A percentile compares a stretch with the other conserved stretches of the same genome.
These are phyloP conservation scores for Emergomyces orientalis DNA, from an alignment of 2,329 filamentous ascomycete genomes.

Conservation along the genomic window DNA sequence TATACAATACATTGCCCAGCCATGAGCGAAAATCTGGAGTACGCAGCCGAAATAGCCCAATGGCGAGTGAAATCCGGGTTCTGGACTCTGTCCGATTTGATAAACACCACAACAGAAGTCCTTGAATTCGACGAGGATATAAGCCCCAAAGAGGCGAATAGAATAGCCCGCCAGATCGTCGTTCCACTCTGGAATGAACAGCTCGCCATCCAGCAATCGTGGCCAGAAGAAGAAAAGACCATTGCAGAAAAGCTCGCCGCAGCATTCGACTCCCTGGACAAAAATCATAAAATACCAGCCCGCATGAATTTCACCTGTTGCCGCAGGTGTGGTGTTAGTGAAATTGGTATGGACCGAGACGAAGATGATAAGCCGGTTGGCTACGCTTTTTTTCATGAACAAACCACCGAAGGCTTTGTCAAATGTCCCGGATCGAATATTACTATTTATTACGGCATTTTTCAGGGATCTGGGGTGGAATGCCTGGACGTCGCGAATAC, in stretches of 20 bases:
- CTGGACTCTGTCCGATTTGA: neutral
- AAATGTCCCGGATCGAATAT: neutral
- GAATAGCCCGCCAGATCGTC: neutral
- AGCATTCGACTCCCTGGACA: neutral
- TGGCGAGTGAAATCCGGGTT: slow-evolving; percentile 4
- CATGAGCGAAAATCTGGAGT: neutral
- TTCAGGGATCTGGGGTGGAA: neutral
- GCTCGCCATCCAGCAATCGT: neutral
- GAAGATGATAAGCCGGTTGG: neutral
- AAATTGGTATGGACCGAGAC: neutral
- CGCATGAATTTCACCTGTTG: slow-evolving; percentile 4
- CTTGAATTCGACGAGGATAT: neutral
- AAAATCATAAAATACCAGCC: neutral
- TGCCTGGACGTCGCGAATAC: neutral
- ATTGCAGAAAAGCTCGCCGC: neutral
- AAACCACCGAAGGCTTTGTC: neutral
- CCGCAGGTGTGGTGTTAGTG: neutral
- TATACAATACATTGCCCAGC: neutral
- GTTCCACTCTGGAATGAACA: neutral
- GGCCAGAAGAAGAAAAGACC: neutral
- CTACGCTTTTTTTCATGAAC: slow-evolving; percentile 3
- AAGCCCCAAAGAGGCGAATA: neutral
- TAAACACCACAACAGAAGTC: neutral
- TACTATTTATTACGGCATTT: neutral
- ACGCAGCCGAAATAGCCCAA: neutral